Conservation (phyloP, 768 basidiomycete genomes). For the Kwoniella newhampshirensis region DNA sequence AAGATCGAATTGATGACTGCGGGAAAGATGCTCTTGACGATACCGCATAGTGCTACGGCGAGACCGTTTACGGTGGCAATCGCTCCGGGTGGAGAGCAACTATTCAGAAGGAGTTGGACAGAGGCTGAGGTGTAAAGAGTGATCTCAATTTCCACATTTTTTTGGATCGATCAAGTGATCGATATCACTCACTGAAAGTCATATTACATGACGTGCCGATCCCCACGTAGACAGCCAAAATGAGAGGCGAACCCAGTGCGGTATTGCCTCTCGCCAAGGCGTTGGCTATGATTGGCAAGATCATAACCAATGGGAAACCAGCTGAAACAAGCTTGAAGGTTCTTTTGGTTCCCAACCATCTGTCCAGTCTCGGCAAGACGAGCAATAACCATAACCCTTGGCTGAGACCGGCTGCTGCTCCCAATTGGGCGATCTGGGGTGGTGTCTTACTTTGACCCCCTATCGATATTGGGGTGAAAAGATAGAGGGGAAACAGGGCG, state of each 20-base stretch:
- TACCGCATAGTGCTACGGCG: conserved; percentile 25
- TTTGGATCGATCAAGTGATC: not conserved
- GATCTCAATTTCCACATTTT: not conserved
- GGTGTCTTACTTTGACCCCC: conserved; percentile 23
- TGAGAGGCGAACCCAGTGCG: conserved; percentile 3
- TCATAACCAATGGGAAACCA: conserved; percentile 21
- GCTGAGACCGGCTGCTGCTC: conserved; percentile 17
- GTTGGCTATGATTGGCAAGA: conserved; percentile 23
- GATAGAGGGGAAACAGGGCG: conserved; percentile 26
- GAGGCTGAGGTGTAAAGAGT: conserved; percentile 13
- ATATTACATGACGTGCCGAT: conserved; percentile 20
- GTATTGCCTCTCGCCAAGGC: conserved; percentile 10
- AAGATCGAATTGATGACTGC: conserved; percentile 30
- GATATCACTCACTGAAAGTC: conserved; percentile 20
- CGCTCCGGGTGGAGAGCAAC: conserved; percentile 19
- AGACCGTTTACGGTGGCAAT: conserved; percentile 27
- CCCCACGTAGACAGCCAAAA: conserved; percentile 18
- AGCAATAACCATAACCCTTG: conserved; percentile 30
- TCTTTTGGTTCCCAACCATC: conserved; percentile 19
- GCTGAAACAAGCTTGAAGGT: conserved; percentile 18
- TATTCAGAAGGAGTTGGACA: conserved; percentile 28
- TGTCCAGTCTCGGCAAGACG: conserved; percentile 25
- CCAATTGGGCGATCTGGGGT: conserved; percentile 22
- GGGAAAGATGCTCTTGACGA: conserved; percentile 28
- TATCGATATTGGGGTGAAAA: conserved; percentile 24